Evolutionary conservation across 768 basidiomycete genomes (phyloP).

Genomic region (Dictyophora rubrovolvata): DNA sequence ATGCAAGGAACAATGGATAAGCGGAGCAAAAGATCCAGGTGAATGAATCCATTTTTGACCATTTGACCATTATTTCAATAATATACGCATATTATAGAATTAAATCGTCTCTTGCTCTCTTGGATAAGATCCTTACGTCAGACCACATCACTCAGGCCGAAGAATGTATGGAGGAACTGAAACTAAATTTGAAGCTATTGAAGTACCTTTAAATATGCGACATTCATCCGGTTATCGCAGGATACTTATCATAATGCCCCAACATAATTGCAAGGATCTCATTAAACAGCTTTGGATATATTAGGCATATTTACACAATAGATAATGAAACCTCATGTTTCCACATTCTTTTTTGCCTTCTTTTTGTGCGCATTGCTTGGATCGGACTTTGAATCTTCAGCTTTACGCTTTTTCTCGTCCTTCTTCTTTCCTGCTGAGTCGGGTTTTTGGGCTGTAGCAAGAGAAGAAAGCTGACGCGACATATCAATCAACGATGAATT

Average conservation of each 20-base stretch:
- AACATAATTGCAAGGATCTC: no score
- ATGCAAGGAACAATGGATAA: conserved; percentile 31
- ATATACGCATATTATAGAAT: neutral
- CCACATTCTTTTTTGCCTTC: conserved; percentile 38
- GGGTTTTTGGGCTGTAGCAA: neutral
- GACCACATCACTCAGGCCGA: neutral
- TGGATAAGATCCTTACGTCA: neutral
- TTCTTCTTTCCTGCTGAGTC: conserved; percentile 17
- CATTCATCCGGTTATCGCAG: no score
- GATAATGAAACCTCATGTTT: conserved; percentile 22
- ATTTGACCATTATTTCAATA: neutral
- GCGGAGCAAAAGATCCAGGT: neutral
- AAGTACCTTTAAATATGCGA: neutral
- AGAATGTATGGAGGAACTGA: neutral
- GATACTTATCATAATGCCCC: no score
- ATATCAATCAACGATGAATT: conserved; percentile 51
- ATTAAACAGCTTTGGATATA: conserved; percentile 12
- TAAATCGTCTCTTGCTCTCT: neutral
- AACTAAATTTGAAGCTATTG: neutral
- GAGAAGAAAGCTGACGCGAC: conserved; percentile 51
- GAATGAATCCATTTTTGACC: neutral
- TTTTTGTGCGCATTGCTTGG: conserved; percentile 26
- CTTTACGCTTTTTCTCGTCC: conserved; percentile 31
- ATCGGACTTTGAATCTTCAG: conserved; percentile 19
- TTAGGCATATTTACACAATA: conserved; percentile 10